A percentile compares a stretch with the other conserved stretches of the same genome.
Conservation (phyloP, 768 basidiomycete species). For the Boletus tylopilopsis region DNA sequence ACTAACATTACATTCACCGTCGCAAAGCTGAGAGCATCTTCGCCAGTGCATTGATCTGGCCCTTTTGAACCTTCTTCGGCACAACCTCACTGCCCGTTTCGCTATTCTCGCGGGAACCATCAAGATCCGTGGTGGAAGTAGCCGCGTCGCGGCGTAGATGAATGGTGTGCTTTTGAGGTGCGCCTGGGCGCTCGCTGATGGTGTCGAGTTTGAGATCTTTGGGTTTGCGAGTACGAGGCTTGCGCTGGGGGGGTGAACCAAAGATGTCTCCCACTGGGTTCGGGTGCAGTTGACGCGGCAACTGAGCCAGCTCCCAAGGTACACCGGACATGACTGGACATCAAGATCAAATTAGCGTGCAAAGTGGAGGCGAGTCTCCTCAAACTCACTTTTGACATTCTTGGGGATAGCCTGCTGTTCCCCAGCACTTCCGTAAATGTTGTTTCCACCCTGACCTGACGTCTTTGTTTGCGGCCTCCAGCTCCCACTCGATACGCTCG, state of each 20-base stretch:
- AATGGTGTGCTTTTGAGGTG: conserved; percentile 42
- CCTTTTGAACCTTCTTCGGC: conserved; percentile 80
- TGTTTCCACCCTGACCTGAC: conserved; percentile 16
- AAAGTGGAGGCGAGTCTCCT: neutral
- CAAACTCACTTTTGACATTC: conserved; percentile 78
- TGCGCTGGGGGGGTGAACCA: conserved; percentile 52
- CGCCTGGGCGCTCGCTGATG: conserved; percentile 64
- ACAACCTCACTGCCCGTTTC: conserved; percentile 35
- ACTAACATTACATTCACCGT: conserved; percentile 43
- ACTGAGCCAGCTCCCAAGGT: conserved; percentile 68
- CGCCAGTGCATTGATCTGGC: conserved; percentile 84
- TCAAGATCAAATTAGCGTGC: conserved; percentile 1
- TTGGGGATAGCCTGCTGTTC: conserved; percentile 41
- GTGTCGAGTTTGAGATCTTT: conserved; percentile 70
- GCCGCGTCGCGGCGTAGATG: conserved; percentile 57
- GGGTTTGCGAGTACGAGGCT: conserved; percentile 62
- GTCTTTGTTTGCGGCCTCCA: conserved; percentile 53
- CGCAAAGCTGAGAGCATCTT: conserved; percentile 87
- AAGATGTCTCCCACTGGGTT: conserved; percentile 63
- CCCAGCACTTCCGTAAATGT: conserved; percentile 13
- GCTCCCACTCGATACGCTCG: conserved; percentile 70
- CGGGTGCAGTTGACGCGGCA: conserved; percentile 62
- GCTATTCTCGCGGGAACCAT: conserved; percentile 27
- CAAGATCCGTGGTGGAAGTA: conserved; percentile 73
- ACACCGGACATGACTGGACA: conserved; percentile 67